Base-by-base conservation (phyloP, 75 land plant species). In the Pinus tabuliformis region DNA sequence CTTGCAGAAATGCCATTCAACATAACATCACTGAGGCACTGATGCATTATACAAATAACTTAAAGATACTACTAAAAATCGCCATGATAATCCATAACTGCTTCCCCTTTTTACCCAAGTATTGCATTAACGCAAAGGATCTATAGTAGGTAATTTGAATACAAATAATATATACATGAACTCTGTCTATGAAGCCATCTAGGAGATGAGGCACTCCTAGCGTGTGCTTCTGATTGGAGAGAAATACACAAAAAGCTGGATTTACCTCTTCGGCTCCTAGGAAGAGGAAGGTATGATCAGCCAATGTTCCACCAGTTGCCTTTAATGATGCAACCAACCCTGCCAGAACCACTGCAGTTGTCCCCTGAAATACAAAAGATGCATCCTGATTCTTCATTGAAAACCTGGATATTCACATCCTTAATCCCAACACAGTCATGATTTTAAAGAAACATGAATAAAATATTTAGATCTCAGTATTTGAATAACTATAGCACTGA, bases 241-340 rank as follows among this genome's bases (percentile, higher is more conserved):
- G n/a, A n/a, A n/a, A n/a, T n/a, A 37, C 17, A 42, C 3, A 6
- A 39, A 68, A 8, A 21, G 52, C 13, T 21, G 3, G 52, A 30
- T 58, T 78, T 64, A 94, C 99, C 85, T 97, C 99, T 63, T 98
- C 98, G 84, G 99, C 99, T 75, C 99, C 99, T 73, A 94, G 92
- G 79, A 97, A 97, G 28, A 97, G 82, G 79, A 90, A 94, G 62
- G 79, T 94, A 57, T 94, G 99, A 59, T 97, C 99, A 63, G 93
- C 91, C 71, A 97, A 81, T 16, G 91, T 83, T 57, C 98, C 95
- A 33, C 98, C 98, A 66, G 89, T 76, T 62, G 91, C 57, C 77
- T 85, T 88, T 73, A 97, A 81, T 12, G 91, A 78, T 70, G 95
- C 91, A 75, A 97, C 78, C 57, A 95, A 66, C 49, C 99, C 98